Percentiles rank a stretch among this genome's conserved stretches.
phyloP scores from a whole-genome alignment of 1,139 yeast genomes.

The Diutina rugosa region DNA sequence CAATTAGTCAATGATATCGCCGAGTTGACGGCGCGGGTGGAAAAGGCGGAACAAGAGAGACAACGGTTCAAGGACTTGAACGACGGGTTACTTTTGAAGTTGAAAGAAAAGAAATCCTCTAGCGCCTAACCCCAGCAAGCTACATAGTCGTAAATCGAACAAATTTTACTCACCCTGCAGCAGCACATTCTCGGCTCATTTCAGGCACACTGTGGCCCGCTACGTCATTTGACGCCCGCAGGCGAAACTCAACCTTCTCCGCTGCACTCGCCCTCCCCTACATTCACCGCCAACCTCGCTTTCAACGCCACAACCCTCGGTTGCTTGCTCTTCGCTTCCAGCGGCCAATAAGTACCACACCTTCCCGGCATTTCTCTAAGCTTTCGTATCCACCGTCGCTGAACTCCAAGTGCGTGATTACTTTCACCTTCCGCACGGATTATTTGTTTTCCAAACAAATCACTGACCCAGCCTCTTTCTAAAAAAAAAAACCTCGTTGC shows the following conservation, averaged over 20 bases:
- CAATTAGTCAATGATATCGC: neutral
- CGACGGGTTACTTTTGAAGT: neutral
- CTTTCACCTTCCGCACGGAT: too few relatives aligned
- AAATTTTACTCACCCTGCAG: neutral
- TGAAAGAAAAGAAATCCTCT: neutral
- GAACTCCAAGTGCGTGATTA: too few relatives aligned
- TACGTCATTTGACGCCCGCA: neutral
- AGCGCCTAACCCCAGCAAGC: neutral
- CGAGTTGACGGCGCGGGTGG: neutral
- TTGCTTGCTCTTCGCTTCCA: neutral
- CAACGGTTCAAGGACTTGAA: neutral
- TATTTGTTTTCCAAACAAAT: neutral
- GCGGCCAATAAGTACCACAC: neutral
- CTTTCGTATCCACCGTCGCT: too few relatives aligned
- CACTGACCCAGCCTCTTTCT: neutral
- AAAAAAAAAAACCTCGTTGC: neutral
- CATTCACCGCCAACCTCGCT: neutral
- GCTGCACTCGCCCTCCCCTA: neutral
- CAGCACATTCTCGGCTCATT: neutral
- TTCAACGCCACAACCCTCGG: neutral
- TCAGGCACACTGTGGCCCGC: neutral
- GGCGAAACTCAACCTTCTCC: neutral
- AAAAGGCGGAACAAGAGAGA: neutral
- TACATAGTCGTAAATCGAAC: neutral
- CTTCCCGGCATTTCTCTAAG: too few relatives aligned